phyloP scores from a whole-genome alignment of 495 filamentous ascomycete genomes.

The Aspergillus saccharolyticus region DNA sequence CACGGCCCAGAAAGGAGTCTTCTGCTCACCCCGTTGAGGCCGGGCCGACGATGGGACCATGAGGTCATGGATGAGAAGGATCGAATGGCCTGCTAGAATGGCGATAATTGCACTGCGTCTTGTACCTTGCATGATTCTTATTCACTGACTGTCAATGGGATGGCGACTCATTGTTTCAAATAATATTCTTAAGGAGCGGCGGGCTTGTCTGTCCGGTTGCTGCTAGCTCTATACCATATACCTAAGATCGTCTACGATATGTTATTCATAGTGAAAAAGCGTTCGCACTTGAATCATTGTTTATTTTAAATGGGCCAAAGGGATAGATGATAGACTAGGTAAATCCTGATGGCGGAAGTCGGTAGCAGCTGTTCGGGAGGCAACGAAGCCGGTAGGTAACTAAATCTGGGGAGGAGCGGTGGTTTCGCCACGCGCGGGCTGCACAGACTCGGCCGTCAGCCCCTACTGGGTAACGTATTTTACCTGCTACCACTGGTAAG shows the following conservation, averaged over 20 bases:
- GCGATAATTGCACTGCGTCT: background rate
- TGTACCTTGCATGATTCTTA: background rate
- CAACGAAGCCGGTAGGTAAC: background rate
- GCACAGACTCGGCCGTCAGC: background rate
- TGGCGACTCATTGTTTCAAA: background rate
- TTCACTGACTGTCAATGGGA: background rate
- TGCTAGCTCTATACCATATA: background rate
- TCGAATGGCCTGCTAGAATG: background rate
- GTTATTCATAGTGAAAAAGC: background rate
- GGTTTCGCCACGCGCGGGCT: background rate
- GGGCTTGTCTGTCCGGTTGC: background rate
- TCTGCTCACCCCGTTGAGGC: background rate
- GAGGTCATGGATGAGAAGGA: background rate
- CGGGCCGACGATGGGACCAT: background rate
- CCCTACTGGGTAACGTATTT: background rate
- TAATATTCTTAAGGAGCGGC: background rate
- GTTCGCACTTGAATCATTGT: background rate
- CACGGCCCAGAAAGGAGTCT: background rate
- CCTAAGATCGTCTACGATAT: background rate
- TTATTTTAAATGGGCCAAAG: background rate
- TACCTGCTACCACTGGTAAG: background rate
- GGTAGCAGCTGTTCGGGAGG: background rate
- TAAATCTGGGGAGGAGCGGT: background rate
- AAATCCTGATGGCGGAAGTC: background rate
- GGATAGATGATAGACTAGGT: background rate